Percentiles rank a stretch among this genome's conserved stretches.
These are phyloP conservation scores for Ophiosphaerella narmari DNA, from an alignment of 2,329 filamentous ascomycete species.

Conservation along the genomic window DNA sequence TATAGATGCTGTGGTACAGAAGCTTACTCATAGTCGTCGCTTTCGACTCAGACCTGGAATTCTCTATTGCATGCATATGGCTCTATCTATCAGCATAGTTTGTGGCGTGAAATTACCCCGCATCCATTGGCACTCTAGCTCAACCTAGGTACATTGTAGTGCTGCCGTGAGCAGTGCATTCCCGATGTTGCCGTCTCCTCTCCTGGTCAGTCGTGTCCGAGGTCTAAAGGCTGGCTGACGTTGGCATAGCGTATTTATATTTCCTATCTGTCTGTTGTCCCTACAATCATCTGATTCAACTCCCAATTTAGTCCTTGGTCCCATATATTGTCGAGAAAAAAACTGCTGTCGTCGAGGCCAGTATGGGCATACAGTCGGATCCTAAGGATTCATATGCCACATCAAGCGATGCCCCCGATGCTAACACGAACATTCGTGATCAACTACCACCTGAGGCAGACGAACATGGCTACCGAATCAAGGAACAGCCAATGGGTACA, in stretches of 20 bases:
- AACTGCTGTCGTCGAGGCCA: neutral
- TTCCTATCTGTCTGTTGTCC: no score
- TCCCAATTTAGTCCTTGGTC: neutral
- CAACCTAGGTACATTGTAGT: neutral
- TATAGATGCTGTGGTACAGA: no score
- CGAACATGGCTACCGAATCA: slow-evolving; percentile 49
- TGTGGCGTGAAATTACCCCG: slow-evolving; percentile 10
- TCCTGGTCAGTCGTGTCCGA: slow-evolving; percentile 14
- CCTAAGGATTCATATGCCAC: slow-evolving; percentile 21
- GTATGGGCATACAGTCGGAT: slow-evolving; percentile 27
- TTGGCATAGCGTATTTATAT: neutral
- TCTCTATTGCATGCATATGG: no score
- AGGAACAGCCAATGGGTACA: slow-evolving; percentile 51
- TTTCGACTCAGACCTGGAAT: no score
- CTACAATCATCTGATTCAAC: neutral
- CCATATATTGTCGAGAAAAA: neutral
- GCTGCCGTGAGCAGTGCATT: neutral
- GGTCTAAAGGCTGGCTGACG: slow-evolving; percentile 4
- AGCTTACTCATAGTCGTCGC: no score
- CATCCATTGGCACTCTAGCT: neutral
- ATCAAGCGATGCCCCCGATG: slow-evolving; percentile 26
- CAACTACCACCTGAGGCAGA: slow-evolving; percentile 44
- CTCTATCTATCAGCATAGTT: neutral
- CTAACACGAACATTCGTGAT: slow-evolving; percentile 32
- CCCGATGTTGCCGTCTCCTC: slow-evolving; percentile 8